Percentiles rank a stretch among this genome's conserved stretches.
phyloP scores from a whole-genome alignment of 495 filamentous ascomycete genomes.

The Penicillium lagena region DNA sequence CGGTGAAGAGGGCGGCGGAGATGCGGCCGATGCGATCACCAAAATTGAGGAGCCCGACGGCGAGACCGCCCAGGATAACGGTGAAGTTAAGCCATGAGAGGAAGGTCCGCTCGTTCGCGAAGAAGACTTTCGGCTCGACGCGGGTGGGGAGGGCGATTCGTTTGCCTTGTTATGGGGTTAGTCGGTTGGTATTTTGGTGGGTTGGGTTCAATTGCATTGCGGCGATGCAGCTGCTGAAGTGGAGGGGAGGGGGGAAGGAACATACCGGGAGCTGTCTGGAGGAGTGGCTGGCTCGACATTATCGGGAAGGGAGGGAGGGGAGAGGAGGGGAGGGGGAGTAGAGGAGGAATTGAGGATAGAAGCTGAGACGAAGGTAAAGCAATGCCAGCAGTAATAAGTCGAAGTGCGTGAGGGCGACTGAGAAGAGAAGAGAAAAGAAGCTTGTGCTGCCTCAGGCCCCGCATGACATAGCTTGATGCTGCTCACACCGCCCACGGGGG shows the following conservation, averaged over 20 bases:
- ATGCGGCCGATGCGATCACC: conserved; percentile 90
- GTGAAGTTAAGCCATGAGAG: conserved; percentile 99
- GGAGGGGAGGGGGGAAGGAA: not conserved
- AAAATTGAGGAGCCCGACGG: conserved; percentile 95
- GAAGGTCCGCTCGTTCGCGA: conserved; percentile 99
- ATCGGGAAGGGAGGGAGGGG: no score
- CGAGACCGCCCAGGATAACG: conserved; percentile 92
- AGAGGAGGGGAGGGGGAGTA: no score
- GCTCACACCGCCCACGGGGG: no score
- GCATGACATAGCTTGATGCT: no score
- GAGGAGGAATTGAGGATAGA: no score
- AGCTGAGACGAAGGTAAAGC: no score
- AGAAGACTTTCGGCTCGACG: conserved; percentile 99
- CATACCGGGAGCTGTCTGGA: conserved; percentile 72
- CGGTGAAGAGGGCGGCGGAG: conserved; percentile 85
- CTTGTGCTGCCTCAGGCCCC: no score
- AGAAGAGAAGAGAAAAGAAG: no score
- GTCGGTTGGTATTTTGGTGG: not conserved
- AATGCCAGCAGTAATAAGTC: no score
- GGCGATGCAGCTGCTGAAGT: not conserved
- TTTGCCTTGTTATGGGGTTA: conserved; percentile 56
- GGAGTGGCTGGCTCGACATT: conserved; percentile 96
- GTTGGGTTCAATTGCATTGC: not conserved
- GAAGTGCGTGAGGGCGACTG: no score
- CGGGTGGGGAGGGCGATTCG: conserved; percentile 96